Evolutionary conservation across 2,329 filamentous ascomycete genomes (phyloP).

Genomic region (Paramyrothecium sp.): DNA sequence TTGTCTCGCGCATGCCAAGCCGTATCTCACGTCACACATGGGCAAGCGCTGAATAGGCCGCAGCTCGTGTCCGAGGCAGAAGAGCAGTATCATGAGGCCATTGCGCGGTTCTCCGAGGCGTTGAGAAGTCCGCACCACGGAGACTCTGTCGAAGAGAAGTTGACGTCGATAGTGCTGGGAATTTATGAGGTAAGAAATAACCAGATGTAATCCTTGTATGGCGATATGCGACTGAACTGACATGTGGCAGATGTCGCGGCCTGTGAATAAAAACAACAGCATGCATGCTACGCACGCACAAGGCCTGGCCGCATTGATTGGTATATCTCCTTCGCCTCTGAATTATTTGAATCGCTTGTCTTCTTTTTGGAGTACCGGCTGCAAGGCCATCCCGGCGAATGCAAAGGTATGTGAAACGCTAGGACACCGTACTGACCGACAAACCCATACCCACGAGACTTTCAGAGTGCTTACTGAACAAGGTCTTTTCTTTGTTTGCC

Average conservation of each 20-base stretch:
- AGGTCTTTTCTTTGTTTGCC: not conserved
- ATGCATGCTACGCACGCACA: not conserved
- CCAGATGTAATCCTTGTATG: too few species aligned
- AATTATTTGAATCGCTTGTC: not conserved
- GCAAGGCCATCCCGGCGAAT: not conserved
- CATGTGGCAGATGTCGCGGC: not conserved
- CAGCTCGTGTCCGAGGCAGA: not conserved
- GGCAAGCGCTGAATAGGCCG: not conserved
- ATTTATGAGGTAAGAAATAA: not conserved
- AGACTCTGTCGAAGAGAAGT: not conserved
- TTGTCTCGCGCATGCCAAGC: not conserved
- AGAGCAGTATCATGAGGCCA: not conserved
- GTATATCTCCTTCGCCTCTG: not conserved
- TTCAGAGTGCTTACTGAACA: too few species aligned
- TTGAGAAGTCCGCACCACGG: not conserved
- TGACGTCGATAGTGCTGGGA: not conserved
- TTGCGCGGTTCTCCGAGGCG: not conserved
- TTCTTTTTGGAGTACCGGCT: not conserved
- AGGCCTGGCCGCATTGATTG: not conserved
- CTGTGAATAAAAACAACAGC: not conserved
- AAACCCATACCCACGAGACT: too few species aligned
- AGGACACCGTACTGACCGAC: too few species aligned
- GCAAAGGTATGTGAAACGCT: too few species aligned
- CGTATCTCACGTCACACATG: not conserved
- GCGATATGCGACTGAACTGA: too few species aligned